Evolutionary conservation across 202 grass and related monocot genomes (phyloP).

Genomic region (Carex arenaria): DNA sequence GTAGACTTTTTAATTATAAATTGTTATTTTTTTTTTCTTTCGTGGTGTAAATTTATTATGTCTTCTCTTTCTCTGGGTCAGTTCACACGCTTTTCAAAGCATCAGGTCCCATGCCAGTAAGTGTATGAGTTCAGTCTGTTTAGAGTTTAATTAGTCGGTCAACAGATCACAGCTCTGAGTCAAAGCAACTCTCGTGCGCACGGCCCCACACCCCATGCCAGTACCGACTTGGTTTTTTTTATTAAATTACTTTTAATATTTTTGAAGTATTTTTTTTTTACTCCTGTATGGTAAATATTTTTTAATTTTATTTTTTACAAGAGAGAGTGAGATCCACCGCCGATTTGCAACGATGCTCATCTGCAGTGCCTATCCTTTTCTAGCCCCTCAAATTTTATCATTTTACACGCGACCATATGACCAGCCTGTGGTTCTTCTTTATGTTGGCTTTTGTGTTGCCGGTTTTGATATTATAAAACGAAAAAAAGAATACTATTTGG

Average conservation of each 20-base stretch:
- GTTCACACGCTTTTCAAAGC: not conserved
- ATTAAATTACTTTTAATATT: too few relatives aligned
- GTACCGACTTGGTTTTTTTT: too few relatives aligned
- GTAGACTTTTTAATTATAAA: not conserved
- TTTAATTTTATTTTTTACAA: not conserved
- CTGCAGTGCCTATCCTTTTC: not conserved
- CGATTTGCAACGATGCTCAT: not conserved
- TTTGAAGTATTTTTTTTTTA: not conserved
- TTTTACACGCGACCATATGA: not conserved
- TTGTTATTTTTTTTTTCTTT: not conserved
- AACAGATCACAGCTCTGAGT: conserved; percentile 17
- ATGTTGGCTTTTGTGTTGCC: not conserved
- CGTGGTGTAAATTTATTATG: not conserved
- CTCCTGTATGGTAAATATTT: not conserved
- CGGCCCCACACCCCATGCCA: conserved; percentile 9
- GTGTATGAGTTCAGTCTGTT: not conserved
- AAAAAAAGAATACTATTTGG: not conserved
- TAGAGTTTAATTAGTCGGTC: not conserved
- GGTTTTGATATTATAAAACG: not conserved
- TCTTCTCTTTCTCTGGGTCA: not conserved
- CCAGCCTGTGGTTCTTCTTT: not conserved
- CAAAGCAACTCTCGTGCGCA: conserved; percentile 13
- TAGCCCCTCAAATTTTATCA: not conserved
- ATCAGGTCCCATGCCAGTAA: not conserved
- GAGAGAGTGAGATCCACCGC: not conserved